Evolutionary conservation across 1,284 basidiomycete genomes (phyloP), one percentile per base, ranked within the genome.

Genomic region (Fereydounia khargensis): DNA sequence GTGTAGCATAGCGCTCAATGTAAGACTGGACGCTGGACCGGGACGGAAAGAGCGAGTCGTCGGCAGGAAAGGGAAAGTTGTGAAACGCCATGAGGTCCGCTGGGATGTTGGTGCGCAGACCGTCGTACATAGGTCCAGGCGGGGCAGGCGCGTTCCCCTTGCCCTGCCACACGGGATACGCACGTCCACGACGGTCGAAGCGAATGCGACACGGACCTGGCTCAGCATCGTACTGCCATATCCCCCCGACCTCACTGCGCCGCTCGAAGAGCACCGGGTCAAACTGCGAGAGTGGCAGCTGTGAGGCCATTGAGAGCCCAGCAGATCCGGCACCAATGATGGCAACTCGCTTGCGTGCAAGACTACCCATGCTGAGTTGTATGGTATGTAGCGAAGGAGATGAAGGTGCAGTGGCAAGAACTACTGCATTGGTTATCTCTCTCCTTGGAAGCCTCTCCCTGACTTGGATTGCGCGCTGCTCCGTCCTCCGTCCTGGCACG

Each of bases 271-370:
- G 36, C 3, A 49, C 46, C 0, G 58, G 20, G 20, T 17, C 3
- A 47, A 59, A 27, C 14, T 3, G 10, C 3, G 32, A 14, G 19
- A 22, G 23, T 45, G 35, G 54, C 2, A 77, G 49, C 43, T 80
- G 77, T 34, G 76, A 72, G 6, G 77, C 67, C 19, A 77, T 76
- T 0, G 76, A 68, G 10, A 81, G 61, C 0, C 79, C 79, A 0
- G 76, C 61, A 14, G 77, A 69, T 11, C 79, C 79, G 0, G 70
- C 77, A 11, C 79, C 79, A 14, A 81, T 73, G 24, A 81, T 60
- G 4, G 77, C 78, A 16, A 80, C 63, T 19, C 78, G 16, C 14
- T 30, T 34, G 37, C 14, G 39, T 17, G 20, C 20, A 19, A 19
- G 32, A 11, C 20, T 14, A 20, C 22, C 23, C 34, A 34, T 42